Evolutionary conservation across 2,329 filamentous ascomycete genomes (phyloP), one percentile per base, ranked within the genome.

Genomic region (Cordyceps militaris): DNA sequence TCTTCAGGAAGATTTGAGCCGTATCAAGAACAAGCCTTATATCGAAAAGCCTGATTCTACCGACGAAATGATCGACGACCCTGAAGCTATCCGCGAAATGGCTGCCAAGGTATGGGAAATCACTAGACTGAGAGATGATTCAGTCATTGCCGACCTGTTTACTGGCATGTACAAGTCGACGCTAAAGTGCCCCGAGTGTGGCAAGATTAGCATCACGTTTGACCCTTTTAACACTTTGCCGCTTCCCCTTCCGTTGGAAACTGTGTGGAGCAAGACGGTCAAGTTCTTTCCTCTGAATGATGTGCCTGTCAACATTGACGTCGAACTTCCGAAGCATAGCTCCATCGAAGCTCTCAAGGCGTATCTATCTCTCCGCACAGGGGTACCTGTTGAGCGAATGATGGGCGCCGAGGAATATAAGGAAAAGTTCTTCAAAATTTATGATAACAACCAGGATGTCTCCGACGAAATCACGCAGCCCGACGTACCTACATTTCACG

Each of bases 111-210:
- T 94, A 60, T 95, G 93, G 84, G 85, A 90, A 61, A 96, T 96
- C 60, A 96, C 96, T 63, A 89, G 91, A 67, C 86, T 87, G 62
- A 86, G 94, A 54, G 96, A 99, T 64, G 91, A 97, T 68, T 97
- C 94, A 0, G 88, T 97, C 42, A 89, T 97, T 63, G 93, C 91
- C 58, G 94, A 99, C 69, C 79, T 99, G 11, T 99, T 99, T 71
- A 95, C 91, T 23, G 94, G 94, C 62, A 91, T 97, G 81, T 99
- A 97, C 81, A 97, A 97, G 75, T 97, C 95, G 46, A 97, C 93
- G 0, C 82, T 99, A 62, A 87, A 94, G 62, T 99, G 94, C 68
- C 94, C 94, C 0, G 82, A 81, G 8, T 99, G 94, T 70, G 82
- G 87, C 64, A 99, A 97, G 74, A 88, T 97, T 72, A 97, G 92